phyloP scores from a whole-genome alignment of 2,329 filamentous ascomycete genomes.

The Fusarium protoensiforme region DNA sequence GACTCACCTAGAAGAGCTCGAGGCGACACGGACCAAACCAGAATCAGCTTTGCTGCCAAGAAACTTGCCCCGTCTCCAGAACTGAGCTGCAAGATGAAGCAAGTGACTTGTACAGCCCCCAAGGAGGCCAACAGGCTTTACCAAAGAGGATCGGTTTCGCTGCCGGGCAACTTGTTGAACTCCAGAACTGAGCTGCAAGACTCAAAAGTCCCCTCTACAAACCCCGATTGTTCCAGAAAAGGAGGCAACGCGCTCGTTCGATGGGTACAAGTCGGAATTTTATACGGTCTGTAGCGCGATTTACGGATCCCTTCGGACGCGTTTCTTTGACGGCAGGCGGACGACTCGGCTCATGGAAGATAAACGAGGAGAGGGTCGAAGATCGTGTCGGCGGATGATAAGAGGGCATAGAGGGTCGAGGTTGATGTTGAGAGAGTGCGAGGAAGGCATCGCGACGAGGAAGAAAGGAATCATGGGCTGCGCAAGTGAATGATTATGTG shows the following conservation, averaged over 20 bases:
- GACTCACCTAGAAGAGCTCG: neutral
- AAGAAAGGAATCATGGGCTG: neutral
- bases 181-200: slow-evolving; percentile 20
- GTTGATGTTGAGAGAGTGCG: neutral
- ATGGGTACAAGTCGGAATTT: slow-evolving; percentile 5
- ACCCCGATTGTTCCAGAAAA: slow-evolving; percentile 1
- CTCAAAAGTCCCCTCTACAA: neutral
- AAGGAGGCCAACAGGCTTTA: slow-evolving; percentile 3
- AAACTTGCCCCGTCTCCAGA: slow-evolving; percentile 20
- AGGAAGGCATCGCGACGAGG: neutral
- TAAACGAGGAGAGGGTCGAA: neutral
- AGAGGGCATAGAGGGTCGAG: neutral
- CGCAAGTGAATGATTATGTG: too few species aligned
- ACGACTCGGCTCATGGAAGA: neutral
- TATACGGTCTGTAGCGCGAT: slow-evolving; percentile 2
- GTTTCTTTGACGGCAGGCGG: neutral
- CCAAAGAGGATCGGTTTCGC: slow-evolving; percentile 12
- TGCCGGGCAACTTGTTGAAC: neutral
- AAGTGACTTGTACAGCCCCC: slow-evolving; percentile 28
- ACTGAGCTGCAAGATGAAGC: slow-evolving; percentile 19
- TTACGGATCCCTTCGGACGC: neutral
- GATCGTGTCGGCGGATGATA: neutral
- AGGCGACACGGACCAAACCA: neutral
- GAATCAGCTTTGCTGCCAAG: slow-evolving; percentile 32
- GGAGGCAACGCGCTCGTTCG: slow-evolving; percentile 4